A percentile compares a stretch with the other conserved stretches of the same genome.
Evolutionary conservation across 2,329 filamentous ascomycete genomes (phyloP).

Genomic region (Reticulascus tulasneorum): DNA sequence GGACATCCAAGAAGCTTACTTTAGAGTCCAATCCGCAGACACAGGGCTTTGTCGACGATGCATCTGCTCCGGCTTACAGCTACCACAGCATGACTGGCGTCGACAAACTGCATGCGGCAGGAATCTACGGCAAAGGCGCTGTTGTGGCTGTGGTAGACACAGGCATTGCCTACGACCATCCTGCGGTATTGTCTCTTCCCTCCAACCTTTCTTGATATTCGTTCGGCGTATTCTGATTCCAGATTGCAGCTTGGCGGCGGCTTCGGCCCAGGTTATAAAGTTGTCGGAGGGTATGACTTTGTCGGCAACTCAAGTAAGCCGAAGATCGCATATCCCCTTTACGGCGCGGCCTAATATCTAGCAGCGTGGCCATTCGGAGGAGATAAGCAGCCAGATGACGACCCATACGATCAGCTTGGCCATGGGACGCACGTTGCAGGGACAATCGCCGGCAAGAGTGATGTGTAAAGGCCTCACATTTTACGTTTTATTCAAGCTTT

Average conservation of each 20-base stretch:
- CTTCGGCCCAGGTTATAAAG: constrained; percentile 10
- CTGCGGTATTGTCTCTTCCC: constrained; percentile 21
- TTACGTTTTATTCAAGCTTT: no score
- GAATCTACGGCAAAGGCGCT: constrained; percentile 30
- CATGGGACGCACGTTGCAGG: constrained; percentile 59
- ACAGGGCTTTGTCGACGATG: not conserved
- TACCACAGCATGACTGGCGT: constrained; percentile 33
- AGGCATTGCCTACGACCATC: constrained; percentile 34
- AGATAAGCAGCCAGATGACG: constrained; percentile 33
- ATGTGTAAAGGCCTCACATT: not conserved
- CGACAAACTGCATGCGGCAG: constrained; percentile 29
- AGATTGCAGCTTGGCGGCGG: constrained; percentile 11
- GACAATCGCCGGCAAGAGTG: constrained; percentile 5
- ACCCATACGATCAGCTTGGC: constrained; percentile 52
- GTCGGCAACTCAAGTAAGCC: constrained; percentile 10
- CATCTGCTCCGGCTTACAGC: constrained; percentile 21
- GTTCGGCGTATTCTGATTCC: no score
- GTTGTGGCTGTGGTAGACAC: constrained; percentile 35
- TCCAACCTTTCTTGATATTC: no score
- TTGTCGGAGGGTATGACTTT: constrained; percentile 13
- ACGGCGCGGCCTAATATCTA: no score
- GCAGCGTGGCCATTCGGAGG: constrained; percentile 17
- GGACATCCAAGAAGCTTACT: not conserved
- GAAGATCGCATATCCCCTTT: no score
- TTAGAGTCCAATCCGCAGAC: not conserved